Conservation (phyloP, 2,329 filamentous ascomycete genomes). For the Pyricularia sp. region DNA sequence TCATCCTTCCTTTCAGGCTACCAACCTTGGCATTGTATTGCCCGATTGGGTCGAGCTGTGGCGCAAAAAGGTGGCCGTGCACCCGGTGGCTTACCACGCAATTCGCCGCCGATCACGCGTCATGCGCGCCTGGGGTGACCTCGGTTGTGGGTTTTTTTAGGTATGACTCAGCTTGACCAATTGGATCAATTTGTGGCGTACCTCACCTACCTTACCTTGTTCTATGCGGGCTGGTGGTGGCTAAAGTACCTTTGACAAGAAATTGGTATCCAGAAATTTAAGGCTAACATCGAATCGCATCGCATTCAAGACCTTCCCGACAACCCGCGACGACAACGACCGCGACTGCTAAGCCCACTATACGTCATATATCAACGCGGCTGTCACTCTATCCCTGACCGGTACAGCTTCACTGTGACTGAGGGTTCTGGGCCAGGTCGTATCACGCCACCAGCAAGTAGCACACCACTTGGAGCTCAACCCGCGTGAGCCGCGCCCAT, state of each 20-base stretch:
- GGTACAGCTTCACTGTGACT: not conserved
- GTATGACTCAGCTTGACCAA: not conserved
- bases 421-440: not conserved
- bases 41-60: not conserved
- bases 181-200: not conserved
- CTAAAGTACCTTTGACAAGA: not conserved
- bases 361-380: not conserved
- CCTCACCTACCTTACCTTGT: not conserved
- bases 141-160: not conserved
- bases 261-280: not conserved
- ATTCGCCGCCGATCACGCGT: not conserved
- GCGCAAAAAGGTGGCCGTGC: not conserved
- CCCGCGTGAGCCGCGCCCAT: not conserved
- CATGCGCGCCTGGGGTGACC: not conserved
- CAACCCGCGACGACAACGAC: not conserved
- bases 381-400: not conserved
- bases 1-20: not conserved
- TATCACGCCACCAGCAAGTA: not conserved
- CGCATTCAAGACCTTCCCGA: not conserved
- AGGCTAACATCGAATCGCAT: not conserved
- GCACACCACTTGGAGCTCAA: not conserved
- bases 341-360: not conserved
- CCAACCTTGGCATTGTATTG: not conserved
- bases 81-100: not conserved
- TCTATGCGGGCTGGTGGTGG: not conserved